Percentiles rank a stretch among this genome's conserved stretches.
Evolutionary conservation across 306 rosid species (phyloP).

Genomic region (Citrullus amarus): DNA sequence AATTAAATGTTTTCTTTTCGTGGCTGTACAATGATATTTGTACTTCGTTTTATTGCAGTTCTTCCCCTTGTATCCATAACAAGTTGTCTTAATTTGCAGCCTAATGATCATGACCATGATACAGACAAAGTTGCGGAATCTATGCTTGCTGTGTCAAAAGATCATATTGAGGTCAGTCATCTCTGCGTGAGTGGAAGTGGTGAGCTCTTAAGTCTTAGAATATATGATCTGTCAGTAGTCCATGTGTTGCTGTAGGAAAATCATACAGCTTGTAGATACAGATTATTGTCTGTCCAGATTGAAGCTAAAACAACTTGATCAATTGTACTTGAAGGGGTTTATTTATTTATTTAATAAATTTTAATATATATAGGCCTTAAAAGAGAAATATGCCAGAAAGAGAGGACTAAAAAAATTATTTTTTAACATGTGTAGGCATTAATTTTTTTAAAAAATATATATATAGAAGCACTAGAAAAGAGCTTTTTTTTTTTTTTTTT

Average conservation of each 20-base stretch:
- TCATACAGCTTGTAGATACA: background rate
- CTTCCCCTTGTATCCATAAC: slow-evolving; percentile 8
- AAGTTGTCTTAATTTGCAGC: slow-evolving; percentile 44
- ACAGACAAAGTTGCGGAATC: slow-evolving; percentile 35
- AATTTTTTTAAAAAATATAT: too few species aligned
- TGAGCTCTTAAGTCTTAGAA: background rate
- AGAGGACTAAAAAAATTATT: too few species aligned
- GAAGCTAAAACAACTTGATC: background rate
- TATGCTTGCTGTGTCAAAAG: slow-evolving; percentile 69
- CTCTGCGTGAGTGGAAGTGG: background rate
- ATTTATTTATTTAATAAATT: too few species aligned
- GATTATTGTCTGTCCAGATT: background rate
- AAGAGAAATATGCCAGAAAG: too few species aligned
- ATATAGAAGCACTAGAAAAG: too few species aligned
- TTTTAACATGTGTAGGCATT: too few species aligned
- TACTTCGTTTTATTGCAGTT: background rate
- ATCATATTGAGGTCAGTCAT: slow-evolving; percentile 74
- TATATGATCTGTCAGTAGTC: background rate
- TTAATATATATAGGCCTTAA: too few species aligned
- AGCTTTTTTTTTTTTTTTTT: too few species aligned
- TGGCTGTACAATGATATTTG: background rate
- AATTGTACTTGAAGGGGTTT: too few species aligned
- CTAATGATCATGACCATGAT: slow-evolving; percentile 79
- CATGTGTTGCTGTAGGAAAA: background rate
- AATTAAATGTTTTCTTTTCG: background rate